Conservation (phyloP, 2,329 filamentous ascomycete species). For the Oidium heveae region DNA sequence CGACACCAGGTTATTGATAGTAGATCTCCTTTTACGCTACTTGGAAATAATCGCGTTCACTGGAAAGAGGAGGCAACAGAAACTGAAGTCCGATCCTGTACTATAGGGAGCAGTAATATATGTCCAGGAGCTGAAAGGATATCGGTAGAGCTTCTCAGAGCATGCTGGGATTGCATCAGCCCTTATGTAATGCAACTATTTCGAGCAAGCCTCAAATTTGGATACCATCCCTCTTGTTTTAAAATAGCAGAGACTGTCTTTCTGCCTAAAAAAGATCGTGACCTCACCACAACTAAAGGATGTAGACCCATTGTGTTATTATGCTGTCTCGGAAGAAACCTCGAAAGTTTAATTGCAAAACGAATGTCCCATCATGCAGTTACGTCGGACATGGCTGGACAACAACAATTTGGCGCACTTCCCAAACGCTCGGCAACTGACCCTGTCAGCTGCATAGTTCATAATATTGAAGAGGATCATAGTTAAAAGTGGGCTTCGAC, state of each 20-base stretch:
- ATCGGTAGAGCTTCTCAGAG: background rate
- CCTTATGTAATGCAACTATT: background rate
- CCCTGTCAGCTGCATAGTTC: background rate
- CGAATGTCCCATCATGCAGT: background rate
- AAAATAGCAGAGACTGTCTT: background rate
- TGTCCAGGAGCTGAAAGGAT: background rate
- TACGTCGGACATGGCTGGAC: background rate
- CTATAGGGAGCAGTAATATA: background rate
- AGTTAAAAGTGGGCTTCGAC: background rate
- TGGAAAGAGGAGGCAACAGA: background rate
- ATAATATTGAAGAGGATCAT: background rate
- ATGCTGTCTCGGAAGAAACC: background rate
- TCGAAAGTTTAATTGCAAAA: background rate
- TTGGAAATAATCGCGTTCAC: background rate
- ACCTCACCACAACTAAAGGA: background rate
- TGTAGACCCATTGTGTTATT: background rate
- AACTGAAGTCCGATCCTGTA: background rate
- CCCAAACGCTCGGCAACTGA: background rate
- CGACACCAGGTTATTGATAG: background rate
- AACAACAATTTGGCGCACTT: background rate
- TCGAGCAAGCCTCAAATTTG: background rate
- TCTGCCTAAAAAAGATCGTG: background rate
- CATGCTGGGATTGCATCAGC: background rate
- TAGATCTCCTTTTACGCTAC: background rate
- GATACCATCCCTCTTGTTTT: background rate